Evolutionary conservation across 1,284 basidiomycete genomes (phyloP).

Genomic region (Butyriboletus appendiculatus): DNA sequence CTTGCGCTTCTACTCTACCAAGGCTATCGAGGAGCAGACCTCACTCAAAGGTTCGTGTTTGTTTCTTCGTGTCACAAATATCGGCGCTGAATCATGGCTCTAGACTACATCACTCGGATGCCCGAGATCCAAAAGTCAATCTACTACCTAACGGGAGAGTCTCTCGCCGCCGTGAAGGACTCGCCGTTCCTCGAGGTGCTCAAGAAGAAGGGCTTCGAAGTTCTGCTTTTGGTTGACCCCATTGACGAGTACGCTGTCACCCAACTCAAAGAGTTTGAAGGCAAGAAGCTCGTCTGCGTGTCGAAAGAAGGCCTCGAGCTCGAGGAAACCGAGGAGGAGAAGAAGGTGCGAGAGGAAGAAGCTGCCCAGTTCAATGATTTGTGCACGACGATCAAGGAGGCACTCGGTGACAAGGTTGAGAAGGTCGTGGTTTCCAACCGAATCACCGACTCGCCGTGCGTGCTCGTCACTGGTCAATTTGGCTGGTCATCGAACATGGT

Average conservation of each 20-base stretch:
- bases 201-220: constrained; percentile 99
- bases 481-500: constrained; percentile 99
- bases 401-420: constrained; percentile 99
- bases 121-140: constrained; percentile 99
- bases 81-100: constrained; percentile 4
- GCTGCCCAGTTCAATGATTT: constrained; percentile 85
- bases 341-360: constrained; percentile 89
- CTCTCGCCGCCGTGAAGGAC: constrained; percentile 87
- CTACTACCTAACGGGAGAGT: constrained; percentile 99
- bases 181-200: constrained; percentile 99
- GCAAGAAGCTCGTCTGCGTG: constrained; percentile 97
- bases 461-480: constrained; percentile 98
- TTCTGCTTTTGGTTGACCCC: constrained; percentile 96
- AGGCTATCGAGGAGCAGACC: constrained; percentile 89
- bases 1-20: constrained; percentile 99
- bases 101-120: constrained; percentile 99
- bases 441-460: constrained; percentile 94
- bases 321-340: constrained; percentile 99
- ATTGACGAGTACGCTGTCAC: constrained; percentile 98
- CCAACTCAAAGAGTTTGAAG: constrained; percentile 99
- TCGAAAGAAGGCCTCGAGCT: constrained; percentile 99
- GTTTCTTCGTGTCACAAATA: not conserved
- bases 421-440: constrained; percentile 99
- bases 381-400: constrained; percentile 96
- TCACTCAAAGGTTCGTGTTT: constrained; percentile 83